Base-by-base conservation (phyloP, 2,329 filamentous ascomycete species). In the Beauveria sp. region DNA sequence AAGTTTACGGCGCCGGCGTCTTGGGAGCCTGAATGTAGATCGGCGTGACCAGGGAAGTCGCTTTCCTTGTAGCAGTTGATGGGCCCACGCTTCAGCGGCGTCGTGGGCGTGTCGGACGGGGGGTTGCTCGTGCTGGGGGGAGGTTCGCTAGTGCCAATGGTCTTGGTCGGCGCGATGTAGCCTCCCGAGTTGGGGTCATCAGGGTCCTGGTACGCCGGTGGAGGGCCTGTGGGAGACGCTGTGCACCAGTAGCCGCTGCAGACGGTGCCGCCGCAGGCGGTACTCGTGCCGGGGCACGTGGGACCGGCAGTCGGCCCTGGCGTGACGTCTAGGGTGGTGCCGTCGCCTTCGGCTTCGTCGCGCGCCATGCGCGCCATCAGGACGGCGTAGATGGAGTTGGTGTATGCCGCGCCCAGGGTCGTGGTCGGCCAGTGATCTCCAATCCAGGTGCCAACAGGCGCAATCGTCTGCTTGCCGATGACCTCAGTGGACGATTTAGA, bases 221-320 rank as follows among this genome's bases (percentile, higher is more conserved):
- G 66, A n/a, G 40, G 12, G 24, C 62, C 59, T n/a, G 61, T 65
- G 18, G 66, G 67, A 7, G 26, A 51, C 3, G 66, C 62, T 6
- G 9, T 52, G 64, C 66, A 68, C 61, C 59, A 69, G 60, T 65
- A 69, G 2, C 67, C 67, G 1, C 63, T 50, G 62, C 66, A 69
- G 24, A 69, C 7, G n/a, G 34, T 58, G 24, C 67, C 66, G 34
- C 67, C 67, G 59, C 66, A 69, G 2, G 60, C 60, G 56, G 52
- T 62, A 26, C 31, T 59, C 2, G 43, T 61, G 45, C 31, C 50
- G 4, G 31, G 18, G 58, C 66, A 69, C 1, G 66, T 67, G 1
- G 66, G 66, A n/a, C 42, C 52, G 0, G 58, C 64, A 0, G 61
- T 59, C 3, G 61, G 58, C 9, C 64, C 63, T 3, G 60, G 10